Percentiles rank a stretch among this genome's conserved stretches.
phyloP scores from a whole-genome alignment of 805 yeast genomes.

The Saturnispora serradocipensis region DNA sequence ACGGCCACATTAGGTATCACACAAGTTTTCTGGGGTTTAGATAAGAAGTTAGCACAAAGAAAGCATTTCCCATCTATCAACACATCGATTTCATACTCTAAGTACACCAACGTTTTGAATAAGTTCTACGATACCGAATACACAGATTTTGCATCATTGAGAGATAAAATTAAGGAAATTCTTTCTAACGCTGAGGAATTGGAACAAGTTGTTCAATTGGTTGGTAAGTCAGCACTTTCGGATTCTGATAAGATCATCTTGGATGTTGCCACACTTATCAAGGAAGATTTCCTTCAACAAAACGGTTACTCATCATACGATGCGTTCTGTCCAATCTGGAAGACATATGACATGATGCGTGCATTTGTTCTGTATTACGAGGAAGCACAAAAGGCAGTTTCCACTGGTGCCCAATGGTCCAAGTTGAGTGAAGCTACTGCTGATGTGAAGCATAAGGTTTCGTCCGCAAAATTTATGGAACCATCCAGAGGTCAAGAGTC shows the following conservation, averaged over 20 bases:
- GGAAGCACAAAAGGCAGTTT: constrained; percentile 95
- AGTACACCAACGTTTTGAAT: constrained; percentile 81
- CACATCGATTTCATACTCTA: constrained; percentile 93
- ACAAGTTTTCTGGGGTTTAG: constrained; percentile 99
- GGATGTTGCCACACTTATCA: constrained; percentile 84
- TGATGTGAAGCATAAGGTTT: constrained; percentile 87
- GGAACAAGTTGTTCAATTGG: constrained; percentile 98
- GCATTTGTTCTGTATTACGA: constrained; percentile 85
- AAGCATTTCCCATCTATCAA: constrained; percentile 99
- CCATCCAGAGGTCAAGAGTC: constrained; percentile 85
- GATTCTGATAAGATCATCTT: constrained; percentile 95
- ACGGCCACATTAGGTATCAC: constrained; percentile 98
- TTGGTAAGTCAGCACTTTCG: constrained; percentile 95
- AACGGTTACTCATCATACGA: constrained; percentile 98
- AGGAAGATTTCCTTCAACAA: constrained; percentile 98
- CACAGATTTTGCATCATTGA: constrained; percentile 84
- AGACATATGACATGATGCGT: constrained; percentile 97
- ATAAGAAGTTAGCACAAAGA: constrained; percentile 97
- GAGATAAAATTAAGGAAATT: constrained; percentile 90
- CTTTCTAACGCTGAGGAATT: constrained; percentile 95
- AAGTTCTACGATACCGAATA: constrained; percentile 77
- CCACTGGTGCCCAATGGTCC: constrained; percentile 91
- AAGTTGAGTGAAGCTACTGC: constrained; percentile 82
- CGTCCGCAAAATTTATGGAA: constrained; percentile 92
- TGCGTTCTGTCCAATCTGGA: constrained; percentile 99